Conservation (phyloP, 2,329 filamentous ascomycete species). For the Tolypocladium nubicola region DNA sequence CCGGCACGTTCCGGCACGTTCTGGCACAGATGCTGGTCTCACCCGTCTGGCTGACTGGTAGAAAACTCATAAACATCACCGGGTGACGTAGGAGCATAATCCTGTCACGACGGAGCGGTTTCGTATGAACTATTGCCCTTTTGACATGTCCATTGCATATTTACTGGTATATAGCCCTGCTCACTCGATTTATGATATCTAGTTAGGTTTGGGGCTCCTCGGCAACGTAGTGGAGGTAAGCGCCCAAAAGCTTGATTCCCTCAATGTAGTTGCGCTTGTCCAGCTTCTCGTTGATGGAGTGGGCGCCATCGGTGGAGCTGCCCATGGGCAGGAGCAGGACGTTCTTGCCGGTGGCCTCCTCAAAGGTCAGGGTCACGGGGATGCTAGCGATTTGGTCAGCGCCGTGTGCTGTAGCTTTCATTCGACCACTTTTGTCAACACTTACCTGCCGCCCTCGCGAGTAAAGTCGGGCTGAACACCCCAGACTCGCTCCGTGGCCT, state of each 20-base stretch:
- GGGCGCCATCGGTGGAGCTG: constrained; percentile 88
- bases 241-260: constrained; percentile 88
- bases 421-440: constrained; percentile 1
- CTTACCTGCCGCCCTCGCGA: constrained; percentile 80
- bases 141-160: background rate
- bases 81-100: background rate
- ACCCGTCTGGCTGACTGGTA: no score
- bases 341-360: constrained; percentile 96
- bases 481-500: constrained; percentile 94
- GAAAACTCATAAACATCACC: no score
- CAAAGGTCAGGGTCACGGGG: constrained; percentile 92
- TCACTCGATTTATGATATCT: background rate
- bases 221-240: constrained; percentile 92
- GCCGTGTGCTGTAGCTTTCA: background rate
- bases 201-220: constrained; percentile 57
- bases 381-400: constrained; percentile 48
- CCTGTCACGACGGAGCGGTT: background rate
- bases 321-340: constrained; percentile 94
- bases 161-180: background rate
- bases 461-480: constrained; percentile 91
- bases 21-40: no score
- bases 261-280: constrained; percentile 97
- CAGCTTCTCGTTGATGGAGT: constrained; percentile 97
- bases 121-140: background rate
- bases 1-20: no score